phyloP scores from a whole-genome alignment of 1,284 basidiomycete genomes.

The Cerrena zonata region DNA sequence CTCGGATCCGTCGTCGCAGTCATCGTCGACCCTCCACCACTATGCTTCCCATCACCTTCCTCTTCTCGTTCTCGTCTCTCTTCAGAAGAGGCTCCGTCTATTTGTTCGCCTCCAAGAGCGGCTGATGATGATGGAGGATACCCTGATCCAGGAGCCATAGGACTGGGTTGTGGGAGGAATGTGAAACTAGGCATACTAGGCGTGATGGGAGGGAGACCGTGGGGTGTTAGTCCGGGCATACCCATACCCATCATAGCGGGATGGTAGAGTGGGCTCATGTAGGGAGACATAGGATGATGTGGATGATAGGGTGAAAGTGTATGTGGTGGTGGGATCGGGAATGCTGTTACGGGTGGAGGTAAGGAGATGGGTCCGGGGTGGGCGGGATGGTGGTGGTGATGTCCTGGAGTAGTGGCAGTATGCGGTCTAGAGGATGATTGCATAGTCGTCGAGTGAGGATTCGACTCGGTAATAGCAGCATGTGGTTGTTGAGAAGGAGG shows the following conservation, averaged over 20 bases:
- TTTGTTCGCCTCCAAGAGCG: background rate
- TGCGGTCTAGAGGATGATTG: background rate
- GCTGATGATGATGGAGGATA: background rate
- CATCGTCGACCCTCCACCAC: background rate
- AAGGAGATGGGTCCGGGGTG: constrained; percentile 68
- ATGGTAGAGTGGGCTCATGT: constrained; percentile 31
- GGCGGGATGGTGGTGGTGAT: constrained; percentile 38
- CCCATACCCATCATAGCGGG: constrained; percentile 20
- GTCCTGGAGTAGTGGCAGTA: constrained; percentile 1
- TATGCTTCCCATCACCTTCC: background rate
- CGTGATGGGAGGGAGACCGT: constrained; percentile 69
- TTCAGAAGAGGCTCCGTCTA: background rate
- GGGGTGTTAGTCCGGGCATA: constrained; percentile 47
- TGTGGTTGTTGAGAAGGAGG: background rate
- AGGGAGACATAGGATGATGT: constrained; percentile 22
- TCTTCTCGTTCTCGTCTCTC: background rate
- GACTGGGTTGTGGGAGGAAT: constrained; percentile 46
- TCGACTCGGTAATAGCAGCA: background rate
- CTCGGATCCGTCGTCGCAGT: background rate
- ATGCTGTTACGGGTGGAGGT: constrained; percentile 48
- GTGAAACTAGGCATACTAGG: constrained; percentile 76
- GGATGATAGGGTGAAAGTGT: constrained; percentile 27
- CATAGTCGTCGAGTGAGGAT: background rate
- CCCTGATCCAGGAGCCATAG: constrained; percentile 10
- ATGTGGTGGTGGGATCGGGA: constrained; percentile 32